Evolutionary conservation across 78 protist species (phyloP).

Genomic region (Cavenderia fasciculata): DNA sequence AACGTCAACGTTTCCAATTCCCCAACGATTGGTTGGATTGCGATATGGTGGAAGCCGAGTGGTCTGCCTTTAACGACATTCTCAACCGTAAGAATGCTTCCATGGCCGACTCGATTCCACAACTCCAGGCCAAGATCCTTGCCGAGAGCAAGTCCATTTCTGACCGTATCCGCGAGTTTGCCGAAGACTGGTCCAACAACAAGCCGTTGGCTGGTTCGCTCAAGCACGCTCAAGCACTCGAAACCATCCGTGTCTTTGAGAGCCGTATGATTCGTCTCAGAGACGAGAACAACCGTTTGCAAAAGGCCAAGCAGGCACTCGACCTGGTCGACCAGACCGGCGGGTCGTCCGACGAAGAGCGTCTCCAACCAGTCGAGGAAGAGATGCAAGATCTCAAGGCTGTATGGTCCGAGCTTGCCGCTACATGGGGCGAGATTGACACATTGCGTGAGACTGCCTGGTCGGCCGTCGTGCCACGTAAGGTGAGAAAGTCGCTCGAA

Average conservation of each 20-base stretch:
- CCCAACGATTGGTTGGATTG: constrained; percentile 91
- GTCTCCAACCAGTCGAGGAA: constrained; percentile 66
- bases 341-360: constrained; percentile 32
- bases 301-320: constrained; percentile 87
- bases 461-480: constrained; percentile 91
- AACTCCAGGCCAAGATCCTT: constrained; percentile 73
- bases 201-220: constrained; percentile 89
- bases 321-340: constrained; percentile 53
- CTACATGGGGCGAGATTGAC: constrained; percentile 80
- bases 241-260: constrained; percentile 70
- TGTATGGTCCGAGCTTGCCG: constrained; percentile 84
- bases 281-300: constrained; percentile 67
- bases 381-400: constrained; percentile 89
- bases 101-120: constrained; percentile 71
- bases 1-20: constrained; percentile 88
- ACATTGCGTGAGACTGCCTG: constrained; percentile 86
- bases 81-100: constrained; percentile 53
- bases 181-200: constrained; percentile 40
- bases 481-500: constrained; percentile 71
- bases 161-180: constrained; percentile 55
- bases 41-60: constrained; percentile 89
- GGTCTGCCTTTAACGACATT: constrained; percentile 84
- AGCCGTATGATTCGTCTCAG: constrained; percentile 38
- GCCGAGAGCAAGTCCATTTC: constrained; percentile 57
- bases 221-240: constrained; percentile 72